These are phyloP conservation scores for Periglandula ipomoeae DNA, from an alignment of 2,329 filamentous ascomycete species.

Conservation along the genomic window DNA sequence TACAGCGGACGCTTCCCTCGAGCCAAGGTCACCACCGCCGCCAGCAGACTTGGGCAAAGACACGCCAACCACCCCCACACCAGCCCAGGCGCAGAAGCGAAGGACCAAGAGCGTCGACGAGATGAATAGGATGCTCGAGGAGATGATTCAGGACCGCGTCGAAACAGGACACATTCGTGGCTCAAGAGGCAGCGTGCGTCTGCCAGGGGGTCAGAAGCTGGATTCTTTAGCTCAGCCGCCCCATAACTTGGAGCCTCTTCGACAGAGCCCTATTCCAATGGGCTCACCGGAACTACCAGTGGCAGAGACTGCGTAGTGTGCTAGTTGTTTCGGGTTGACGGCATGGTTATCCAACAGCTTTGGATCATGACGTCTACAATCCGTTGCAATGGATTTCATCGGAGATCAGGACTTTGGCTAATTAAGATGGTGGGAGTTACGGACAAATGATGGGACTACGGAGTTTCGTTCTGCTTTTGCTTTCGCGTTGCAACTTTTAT, in stretches of 20 bases:
- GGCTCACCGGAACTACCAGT: constrained; percentile 15
- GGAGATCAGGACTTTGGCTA: background rate
- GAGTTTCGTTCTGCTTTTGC: constrained; percentile 4
- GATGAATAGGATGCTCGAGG: constrained; percentile 86
- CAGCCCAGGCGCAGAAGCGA: constrained; percentile 30
- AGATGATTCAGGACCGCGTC: constrained; percentile 89
- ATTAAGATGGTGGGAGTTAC: constrained; percentile 9
- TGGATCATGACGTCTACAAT: background rate
- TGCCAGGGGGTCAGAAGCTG: constrained; percentile 38
- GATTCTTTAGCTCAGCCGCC: constrained; percentile 25
- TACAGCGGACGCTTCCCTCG: constrained; percentile 52
- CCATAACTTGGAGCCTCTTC: constrained; percentile 29
- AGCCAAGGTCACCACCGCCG: constrained; percentile 20
- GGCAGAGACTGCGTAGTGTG: constrained; percentile 17
- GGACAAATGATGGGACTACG: constrained; percentile 7
- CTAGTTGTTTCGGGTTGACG: background rate
- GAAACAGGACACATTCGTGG: constrained; percentile 65
- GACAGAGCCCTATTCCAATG: constrained; percentile 25
- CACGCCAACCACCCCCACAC: constrained; percentile 15
- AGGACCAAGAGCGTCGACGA: constrained; percentile 71
- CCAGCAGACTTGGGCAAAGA: constrained; percentile 10
- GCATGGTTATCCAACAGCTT: background rate
- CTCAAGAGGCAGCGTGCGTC: constrained; percentile 55
- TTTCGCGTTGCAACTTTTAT: constrained; percentile 5
- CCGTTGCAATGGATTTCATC: background rate